phyloP scores from a whole-genome alignment of 441 rosid species.

The Codiaeum variegatum region DNA sequence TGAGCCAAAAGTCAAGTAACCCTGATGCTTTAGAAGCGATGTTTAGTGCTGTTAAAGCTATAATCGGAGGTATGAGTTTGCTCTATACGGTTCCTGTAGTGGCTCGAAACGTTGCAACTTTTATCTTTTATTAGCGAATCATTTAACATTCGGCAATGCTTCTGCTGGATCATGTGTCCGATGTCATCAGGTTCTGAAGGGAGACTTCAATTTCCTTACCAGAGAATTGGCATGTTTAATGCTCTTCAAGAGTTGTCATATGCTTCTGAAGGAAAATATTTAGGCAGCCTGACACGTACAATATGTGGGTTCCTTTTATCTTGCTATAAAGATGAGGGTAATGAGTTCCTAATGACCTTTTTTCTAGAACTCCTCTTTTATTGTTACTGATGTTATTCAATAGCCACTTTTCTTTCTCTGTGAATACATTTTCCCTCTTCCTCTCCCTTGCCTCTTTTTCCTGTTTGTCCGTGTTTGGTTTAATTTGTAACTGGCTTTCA shows the following conservation, averaged over 20 bases:
- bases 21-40: conserved; percentile 89
- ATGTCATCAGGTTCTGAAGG: conserved; percentile 84
- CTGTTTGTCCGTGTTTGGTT: background rate
- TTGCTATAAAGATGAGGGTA: conserved; percentile 90
- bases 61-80: conserved; percentile 76
- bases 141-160: background rate
- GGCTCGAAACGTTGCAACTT: background rate
- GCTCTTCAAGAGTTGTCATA: conserved; percentile 76
- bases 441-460: background rate
- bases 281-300: conserved; percentile 49
- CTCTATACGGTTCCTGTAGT: background rate
- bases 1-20: conserved; percentile 87
- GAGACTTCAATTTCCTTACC: conserved; percentile 87
- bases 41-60: conserved; percentile 70
- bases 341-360: conserved; percentile 16
- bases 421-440: background rate
- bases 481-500: conserved; percentile 24
- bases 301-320: conserved; percentile 67
- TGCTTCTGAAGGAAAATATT: conserved; percentile 88
- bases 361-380: too few relatives aligned
- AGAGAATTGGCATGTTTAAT: conserved; percentile 86
- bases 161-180: conserved; percentile 9
- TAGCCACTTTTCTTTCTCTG: background rate
- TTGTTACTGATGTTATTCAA: background rate
- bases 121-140: background rate